phyloP scores from a whole-genome alignment of 2,329 filamentous ascomycete genomes.

The Trichoderma afroharzianum region DNA sequence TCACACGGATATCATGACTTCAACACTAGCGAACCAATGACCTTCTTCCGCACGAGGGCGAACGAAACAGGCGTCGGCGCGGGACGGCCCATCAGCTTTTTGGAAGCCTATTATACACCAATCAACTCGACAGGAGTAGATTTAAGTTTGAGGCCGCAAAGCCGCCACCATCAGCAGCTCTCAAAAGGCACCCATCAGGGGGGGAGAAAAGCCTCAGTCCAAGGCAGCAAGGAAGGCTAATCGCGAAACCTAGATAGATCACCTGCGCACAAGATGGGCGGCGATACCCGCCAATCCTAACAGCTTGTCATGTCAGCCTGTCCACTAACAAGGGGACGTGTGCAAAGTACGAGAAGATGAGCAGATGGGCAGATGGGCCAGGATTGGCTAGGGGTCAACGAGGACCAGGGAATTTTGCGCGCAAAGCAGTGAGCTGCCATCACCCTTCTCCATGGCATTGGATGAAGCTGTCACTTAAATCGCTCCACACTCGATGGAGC shows the following conservation, averaged over 20 bases:
- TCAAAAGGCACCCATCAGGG: not conserved
- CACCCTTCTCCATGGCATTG: conserved; percentile 10
- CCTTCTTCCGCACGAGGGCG: not conserved
- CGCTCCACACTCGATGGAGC: not conserved
- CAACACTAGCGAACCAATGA: not conserved
- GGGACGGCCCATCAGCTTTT: conserved; percentile 2
- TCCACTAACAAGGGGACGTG: not conserved
- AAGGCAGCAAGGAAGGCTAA: not conserved
- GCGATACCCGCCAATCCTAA: conserved; percentile 2
- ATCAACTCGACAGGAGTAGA: not conserved
- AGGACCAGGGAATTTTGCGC: not conserved
- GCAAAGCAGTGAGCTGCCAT: not conserved
- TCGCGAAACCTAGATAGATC: not conserved
- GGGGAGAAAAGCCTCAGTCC: not conserved
- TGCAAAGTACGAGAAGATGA: not conserved
- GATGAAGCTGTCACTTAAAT: not conserved
- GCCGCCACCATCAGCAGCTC: not conserved
- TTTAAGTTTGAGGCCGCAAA: not conserved
- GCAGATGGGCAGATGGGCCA: not conserved
- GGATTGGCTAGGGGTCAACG: not conserved
- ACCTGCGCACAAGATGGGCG: not conserved
- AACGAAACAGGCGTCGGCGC: not conserved
- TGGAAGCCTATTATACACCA: not conserved
- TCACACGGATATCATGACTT: not conserved
- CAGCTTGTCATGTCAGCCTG: conserved; percentile 1